Percentiles rank a stretch among this genome's conserved stretches.
phyloP scores from a whole-genome alignment of 441 rosid species.

The Arabidopsis hybrid region DNA sequence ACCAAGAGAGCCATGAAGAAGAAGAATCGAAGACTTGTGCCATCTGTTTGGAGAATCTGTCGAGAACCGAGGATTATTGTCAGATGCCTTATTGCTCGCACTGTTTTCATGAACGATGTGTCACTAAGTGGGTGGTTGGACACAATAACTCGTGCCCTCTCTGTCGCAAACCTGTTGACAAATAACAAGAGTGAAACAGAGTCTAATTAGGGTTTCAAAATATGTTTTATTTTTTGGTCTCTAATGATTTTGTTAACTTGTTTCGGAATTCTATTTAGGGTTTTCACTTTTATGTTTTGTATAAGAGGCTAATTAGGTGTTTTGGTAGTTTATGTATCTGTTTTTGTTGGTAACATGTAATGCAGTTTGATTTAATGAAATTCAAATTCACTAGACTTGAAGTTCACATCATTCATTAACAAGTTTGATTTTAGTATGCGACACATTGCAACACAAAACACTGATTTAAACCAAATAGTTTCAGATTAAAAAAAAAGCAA shows the following conservation, averaged over 20 bases:
- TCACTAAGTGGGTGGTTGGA: neutral
- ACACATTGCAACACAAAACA: neutral
- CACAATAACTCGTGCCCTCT: slow-evolving; percentile 22
- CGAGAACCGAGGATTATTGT: neutral
- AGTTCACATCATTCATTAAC: neutral
- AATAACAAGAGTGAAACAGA: neutral
- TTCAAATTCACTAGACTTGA: neutral
- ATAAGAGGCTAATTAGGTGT: neutral
- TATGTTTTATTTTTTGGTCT: neutral
- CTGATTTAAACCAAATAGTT: neutral
- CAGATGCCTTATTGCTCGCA: slow-evolving; percentile 5
- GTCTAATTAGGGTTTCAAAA: neutral
- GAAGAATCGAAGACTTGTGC: neutral
- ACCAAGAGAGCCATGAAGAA: neutral
- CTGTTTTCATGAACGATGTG: slow-evolving; percentile 2
- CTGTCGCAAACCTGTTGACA: neutral
- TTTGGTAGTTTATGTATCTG: neutral
- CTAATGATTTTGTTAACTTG: neutral
- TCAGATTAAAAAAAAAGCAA: neutral
- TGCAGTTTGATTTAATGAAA: neutral
- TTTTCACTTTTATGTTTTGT: too few species aligned
- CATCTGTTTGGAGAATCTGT: slow-evolving; percentile 15
- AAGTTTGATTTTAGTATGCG: neutral
- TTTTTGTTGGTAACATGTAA: neutral
- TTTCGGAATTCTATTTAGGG: neutral